Base-by-base conservation (phyloP, 495 filamentous ascomycete genomes). In the Talaromyces wortmannii region DNA sequence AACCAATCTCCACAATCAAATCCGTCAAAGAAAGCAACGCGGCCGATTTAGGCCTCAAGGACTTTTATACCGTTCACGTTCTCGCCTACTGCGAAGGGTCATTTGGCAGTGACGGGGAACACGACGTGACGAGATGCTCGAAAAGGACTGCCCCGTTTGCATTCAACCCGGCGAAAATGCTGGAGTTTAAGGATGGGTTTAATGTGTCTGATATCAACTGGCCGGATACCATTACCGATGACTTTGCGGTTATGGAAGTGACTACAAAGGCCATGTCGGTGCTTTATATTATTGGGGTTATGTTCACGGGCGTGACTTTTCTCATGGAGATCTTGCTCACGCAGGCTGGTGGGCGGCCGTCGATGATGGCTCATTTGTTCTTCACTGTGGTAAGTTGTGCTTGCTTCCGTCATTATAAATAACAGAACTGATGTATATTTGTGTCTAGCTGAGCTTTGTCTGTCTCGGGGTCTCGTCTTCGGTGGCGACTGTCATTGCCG, bases 51-150 rank as follows among this genome's bases (percentile, higher is more conserved):
- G 52, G 52, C 12, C 40, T 89, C 50, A 74, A 81, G n/a, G 77
- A 89, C 59, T 95, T 86, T 70, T 92, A 92, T 68, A 83, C 82
- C 43, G 61, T 84, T 17, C 86, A 92, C 60, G 62, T 90, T 50
- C 79, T 90, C 68, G 76, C 82, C 53, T 79, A 84, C 61, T 92
- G 90, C 67, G 73, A 79, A 55, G 88, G 90, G 62, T 74, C 62
- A 83, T 78, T 72, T 63, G 63, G 17, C 82, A 81, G 0, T 75
- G 55, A 67, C 10, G 62, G 63, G 7, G 67, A 74, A 5, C 77
- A 77, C 57, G 83, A 87, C 55, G 70, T 86, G 13, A 81, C 77
- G 0, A 61, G 63, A 44, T 94, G 89, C 72, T 84, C 84, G 2
- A 74, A 83, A 42, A 74, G 72, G 53, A 80, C 79, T 8, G 63